Percentiles rank a stretch among this genome's conserved stretches.
Evolutionary conservation across 129 eudicot species (phyloP).

Genomic region (Centrapalus pauciflorus): DNA sequence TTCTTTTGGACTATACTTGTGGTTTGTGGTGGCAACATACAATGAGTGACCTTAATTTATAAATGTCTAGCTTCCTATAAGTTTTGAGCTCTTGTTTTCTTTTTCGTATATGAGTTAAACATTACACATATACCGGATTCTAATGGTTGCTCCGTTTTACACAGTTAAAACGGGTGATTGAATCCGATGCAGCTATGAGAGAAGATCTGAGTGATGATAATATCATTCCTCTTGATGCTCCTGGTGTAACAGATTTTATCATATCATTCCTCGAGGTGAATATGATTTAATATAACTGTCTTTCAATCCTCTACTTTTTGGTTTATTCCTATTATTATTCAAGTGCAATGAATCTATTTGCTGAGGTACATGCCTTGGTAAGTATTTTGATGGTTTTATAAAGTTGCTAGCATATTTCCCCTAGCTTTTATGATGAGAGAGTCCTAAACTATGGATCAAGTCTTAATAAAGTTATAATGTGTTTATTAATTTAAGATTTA

Average conservation of each 20-base stretch:
- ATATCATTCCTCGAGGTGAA: constrained; percentile 75
- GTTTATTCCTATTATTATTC: constrained; percentile 2
- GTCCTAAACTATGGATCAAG: too few species aligned
- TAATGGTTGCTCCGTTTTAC: constrained; percentile 20
- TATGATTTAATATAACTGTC: neutral
- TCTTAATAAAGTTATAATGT: too few species aligned
- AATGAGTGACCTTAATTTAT: too few species aligned
- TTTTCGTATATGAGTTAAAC: neutral
- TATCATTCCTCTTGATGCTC: constrained; percentile 92
- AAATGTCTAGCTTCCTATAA: too few species aligned
- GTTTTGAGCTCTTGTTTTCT: too few species aligned
- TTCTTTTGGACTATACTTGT: too few species aligned
- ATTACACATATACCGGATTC: neutral
- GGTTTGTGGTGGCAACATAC: neutral
- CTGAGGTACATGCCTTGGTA: constrained; percentile 84
- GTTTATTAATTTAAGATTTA: too few species aligned
- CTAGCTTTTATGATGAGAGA: too few species aligned
- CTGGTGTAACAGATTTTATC: constrained; percentile 63
- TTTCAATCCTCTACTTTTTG: neutral
- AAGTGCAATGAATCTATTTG: neutral
- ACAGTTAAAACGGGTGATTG: constrained; percentile 79
- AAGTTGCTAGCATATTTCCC: constrained; percentile 66
- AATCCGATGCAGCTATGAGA: constrained; percentile 94
- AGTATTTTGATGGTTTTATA: constrained; percentile 74
- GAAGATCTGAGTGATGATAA: constrained; percentile 88